phyloP scores from a whole-genome alignment of 768 basidiomycete genomes.

The Agrocybe praecox region DNA sequence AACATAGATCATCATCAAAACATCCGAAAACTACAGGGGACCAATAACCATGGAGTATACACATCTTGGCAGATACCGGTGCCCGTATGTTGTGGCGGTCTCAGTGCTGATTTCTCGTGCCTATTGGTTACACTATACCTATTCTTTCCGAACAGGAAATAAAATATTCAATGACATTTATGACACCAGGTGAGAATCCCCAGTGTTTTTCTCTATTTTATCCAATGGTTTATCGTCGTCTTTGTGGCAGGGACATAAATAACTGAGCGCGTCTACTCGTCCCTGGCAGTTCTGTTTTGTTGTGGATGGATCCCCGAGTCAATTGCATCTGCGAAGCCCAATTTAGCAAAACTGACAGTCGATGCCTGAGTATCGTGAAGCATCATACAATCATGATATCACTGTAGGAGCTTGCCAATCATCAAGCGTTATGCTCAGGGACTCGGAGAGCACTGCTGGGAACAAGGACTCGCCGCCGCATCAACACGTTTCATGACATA shows the following conservation, averaged over 20 bases:
- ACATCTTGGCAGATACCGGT: neutral
- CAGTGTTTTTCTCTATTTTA: neutral
- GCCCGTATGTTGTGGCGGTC: neutral
- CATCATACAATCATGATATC: conserved; percentile 7
- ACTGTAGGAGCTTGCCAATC: neutral
- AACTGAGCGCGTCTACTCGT: neutral
- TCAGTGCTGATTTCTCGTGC: neutral
- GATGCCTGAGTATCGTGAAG: neutral
- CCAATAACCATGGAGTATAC: neutral
- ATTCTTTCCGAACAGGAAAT: neutral
- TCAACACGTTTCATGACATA: neutral
- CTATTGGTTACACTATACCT: neutral
- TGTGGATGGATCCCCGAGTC: neutral
- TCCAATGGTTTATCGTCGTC: too few relatives aligned
- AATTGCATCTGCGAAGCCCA: neutral
- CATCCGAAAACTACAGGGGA: neutral
- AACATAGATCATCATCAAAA: neutral
- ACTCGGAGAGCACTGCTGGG: neutral
- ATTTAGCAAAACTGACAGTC: neutral
- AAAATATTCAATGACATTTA: neutral
- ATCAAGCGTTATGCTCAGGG: neutral
- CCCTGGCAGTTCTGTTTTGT: neutral
- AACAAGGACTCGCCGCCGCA: neutral
- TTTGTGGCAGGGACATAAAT: neutral
- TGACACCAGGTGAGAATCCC: neutral